Evolutionary conservation across 495 filamentous ascomycete genomes (phyloP).

Genomic region (Xylaria grammica): DNA sequence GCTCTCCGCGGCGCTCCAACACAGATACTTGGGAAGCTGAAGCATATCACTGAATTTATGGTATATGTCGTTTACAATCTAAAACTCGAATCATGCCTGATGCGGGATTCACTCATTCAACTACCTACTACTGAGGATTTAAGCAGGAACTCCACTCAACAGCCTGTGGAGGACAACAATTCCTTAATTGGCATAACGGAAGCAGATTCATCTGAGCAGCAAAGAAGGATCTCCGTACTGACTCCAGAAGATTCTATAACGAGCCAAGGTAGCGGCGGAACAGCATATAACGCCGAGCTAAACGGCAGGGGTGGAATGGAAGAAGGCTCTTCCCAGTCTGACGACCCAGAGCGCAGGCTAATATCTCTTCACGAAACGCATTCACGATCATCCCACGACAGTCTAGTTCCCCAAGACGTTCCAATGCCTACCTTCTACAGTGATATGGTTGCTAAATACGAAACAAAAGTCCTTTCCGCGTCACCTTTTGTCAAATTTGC

Average conservation of each 20-base stretch:
- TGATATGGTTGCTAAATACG: constrained; percentile 89
- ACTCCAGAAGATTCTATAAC: constrained; percentile 23
- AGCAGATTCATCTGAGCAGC: constrained; percentile 11
- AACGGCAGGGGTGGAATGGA: not conserved
- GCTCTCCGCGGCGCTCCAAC: constrained; percentile 84
- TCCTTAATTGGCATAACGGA: not conserved
- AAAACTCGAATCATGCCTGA: constrained; percentile 92
- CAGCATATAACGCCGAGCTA: constrained; percentile 24
- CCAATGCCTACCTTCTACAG: constrained; percentile 92
- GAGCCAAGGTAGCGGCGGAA: constrained; percentile 26
- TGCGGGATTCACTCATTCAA: constrained; percentile 93
- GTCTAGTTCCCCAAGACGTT: constrained; percentile 77
- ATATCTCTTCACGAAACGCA: constrained; percentile 55
- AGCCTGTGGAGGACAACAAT: constrained; percentile 30
- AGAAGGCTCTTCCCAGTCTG: constrained; percentile 21
- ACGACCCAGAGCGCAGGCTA: constrained; percentile 27
- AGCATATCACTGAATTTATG: constrained; percentile 97
- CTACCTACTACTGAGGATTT: constrained; percentile 69
- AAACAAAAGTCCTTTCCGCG: constrained; percentile 91
- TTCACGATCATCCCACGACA: constrained; percentile 49
- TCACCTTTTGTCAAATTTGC: constrained; percentile 96
- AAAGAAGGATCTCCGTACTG: constrained; percentile 20
- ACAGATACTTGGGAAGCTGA: constrained; percentile 73
- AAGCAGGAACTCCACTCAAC: constrained; percentile 34
- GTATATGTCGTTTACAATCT: constrained; percentile 98